A percentile compares a stretch with the other conserved stretches of the same genome.
phyloP scores from a whole-genome alignment of 2,329 filamentous ascomycete species.

The Aspergillus chevalieri region DNA sequence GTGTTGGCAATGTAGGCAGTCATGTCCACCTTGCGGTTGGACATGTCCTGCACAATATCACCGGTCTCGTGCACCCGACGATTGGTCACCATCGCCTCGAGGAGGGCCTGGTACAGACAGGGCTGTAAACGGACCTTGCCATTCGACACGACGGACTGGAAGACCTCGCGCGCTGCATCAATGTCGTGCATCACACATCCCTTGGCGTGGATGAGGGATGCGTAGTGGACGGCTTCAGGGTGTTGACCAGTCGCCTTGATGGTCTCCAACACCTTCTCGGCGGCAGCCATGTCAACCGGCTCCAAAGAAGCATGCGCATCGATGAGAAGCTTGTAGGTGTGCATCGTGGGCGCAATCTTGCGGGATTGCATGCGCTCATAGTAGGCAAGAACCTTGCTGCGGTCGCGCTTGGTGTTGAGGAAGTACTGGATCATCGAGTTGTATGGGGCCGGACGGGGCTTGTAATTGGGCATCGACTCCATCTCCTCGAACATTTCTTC shows the following conservation, averaged over 20 bases:
- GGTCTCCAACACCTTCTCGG: constrained; percentile 72
- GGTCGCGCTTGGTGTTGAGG: constrained; percentile 93
- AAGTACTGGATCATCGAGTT: constrained; percentile 99
- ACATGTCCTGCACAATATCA: constrained; percentile 70
- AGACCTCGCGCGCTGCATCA: constrained; percentile 71
- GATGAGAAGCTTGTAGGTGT: constrained; percentile 96
- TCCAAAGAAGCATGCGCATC: constrained; percentile 93
- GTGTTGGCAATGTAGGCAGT: constrained; percentile 98
- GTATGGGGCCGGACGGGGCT: constrained; percentile 92
- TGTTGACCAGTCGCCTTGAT: constrained; percentile 68
- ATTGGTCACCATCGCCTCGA: constrained; percentile 95
- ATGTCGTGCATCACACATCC: constrained; percentile 93
- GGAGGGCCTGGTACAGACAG: constrained; percentile 91
- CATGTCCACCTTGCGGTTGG: constrained; percentile 65
- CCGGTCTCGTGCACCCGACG: constrained; percentile 74
- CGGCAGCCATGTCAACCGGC: constrained; percentile 79
- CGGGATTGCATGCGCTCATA: constrained; percentile 89
- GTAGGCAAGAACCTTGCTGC: constrained; percentile 86
- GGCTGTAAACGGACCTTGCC: constrained; percentile 64
- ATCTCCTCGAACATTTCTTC: constrained; percentile 98
- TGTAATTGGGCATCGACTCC: constrained; percentile 98
- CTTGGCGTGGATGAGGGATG: constrained; percentile 89
- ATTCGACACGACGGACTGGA: constrained; percentile 71
- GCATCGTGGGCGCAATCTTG: constrained; percentile 82
- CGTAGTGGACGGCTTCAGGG: constrained; percentile 91